phyloP scores from a whole-genome alignment of 768 basidiomycete species.

The Collybia sp. region DNA sequence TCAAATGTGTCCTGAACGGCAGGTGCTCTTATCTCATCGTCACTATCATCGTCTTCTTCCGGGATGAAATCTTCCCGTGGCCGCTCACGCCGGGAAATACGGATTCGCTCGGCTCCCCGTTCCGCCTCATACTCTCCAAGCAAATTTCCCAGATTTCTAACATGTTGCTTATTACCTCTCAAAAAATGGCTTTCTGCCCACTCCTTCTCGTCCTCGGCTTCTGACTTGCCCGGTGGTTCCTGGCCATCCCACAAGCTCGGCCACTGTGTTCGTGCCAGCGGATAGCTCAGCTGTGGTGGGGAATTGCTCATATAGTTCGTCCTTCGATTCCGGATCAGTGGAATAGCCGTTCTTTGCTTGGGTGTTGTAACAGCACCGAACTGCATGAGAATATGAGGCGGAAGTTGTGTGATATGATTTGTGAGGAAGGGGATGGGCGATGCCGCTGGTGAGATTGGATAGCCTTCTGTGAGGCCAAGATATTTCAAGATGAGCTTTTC shows the following conservation, averaged over 20 bases:
- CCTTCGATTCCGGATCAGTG: constrained; percentile 69
- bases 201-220: constrained; percentile 58
- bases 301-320: constrained; percentile 52
- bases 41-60: constrained; percentile 68
- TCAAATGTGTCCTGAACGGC: constrained; percentile 36
- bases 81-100: constrained; percentile 38
- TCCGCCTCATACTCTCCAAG: constrained; percentile 77
- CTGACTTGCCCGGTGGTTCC: constrained; percentile 42
- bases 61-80: constrained; percentile 47
- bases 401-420: constrained; percentile 55
- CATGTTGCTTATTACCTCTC: constrained; percentile 46
- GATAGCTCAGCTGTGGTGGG: constrained; percentile 53
- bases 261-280: constrained; percentile 53
- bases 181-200: constrained; percentile 69
- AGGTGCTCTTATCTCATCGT: constrained; percentile 31
- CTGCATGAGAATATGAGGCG: constrained; percentile 53
- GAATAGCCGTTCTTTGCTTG: constrained; percentile 59
- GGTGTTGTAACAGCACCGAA: constrained; percentile 49
- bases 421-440: constrained; percentile 62
- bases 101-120: constrained; percentile 60
- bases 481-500: constrained; percentile 32
- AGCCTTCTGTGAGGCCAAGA: constrained; percentile 54
- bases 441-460: constrained; percentile 52
- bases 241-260: constrained; percentile 63
- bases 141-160: constrained; percentile 66